Evolutionary conservation across 2,329 filamentous ascomycete genomes (phyloP), one percentile per base, ranked within the genome.

Genomic region (Monosporascus cannonballus): DNA sequence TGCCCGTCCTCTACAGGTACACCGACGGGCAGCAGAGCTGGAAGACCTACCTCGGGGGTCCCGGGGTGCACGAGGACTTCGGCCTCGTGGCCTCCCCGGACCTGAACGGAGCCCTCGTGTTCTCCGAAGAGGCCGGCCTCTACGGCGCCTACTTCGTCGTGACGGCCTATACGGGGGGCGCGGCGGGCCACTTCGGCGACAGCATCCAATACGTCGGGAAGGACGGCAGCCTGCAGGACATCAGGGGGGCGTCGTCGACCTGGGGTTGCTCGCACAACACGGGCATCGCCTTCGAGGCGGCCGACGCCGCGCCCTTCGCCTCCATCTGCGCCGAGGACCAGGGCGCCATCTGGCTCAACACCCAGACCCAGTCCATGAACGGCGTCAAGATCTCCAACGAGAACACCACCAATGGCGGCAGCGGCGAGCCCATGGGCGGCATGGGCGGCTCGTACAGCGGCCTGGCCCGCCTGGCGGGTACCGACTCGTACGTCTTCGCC

Each of bases 241-340:
- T 83, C 54, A 48, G 64, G 2, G 80, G 79, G 1, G 79, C 81
- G 3, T 76, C 75, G 44, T 80, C 76, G 52, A 71, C 73, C 15
- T 85, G 80, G 75, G 82, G 81, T 18, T 85, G 82, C 71, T 81
- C 76, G 6, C 81, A 85, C 73, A 85, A 85, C 69, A 84, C 81
- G 1, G 82, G 82, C 52, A 85, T 85, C 51, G 81, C 80, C 6
- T 77, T 85, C 51, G 82, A 84, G 63, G 79, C 76, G 18, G 80
- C 81, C 20, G 80, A 83, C 48, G 75, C 72, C 15, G 70, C 76
- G 18, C 82, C 82, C 4, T 85, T 80, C 55, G 79, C 81, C 22
- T 78, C 74, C 50, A 70, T 84, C 54, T 84, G 81, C 59, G 76
- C 81, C 18, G 81, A 84, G 59, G 82, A 85, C 57, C 81, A 85